Conservation (phyloP, 352 stramenopile genomes). For the Thraustochytrium striatum region DNA sequence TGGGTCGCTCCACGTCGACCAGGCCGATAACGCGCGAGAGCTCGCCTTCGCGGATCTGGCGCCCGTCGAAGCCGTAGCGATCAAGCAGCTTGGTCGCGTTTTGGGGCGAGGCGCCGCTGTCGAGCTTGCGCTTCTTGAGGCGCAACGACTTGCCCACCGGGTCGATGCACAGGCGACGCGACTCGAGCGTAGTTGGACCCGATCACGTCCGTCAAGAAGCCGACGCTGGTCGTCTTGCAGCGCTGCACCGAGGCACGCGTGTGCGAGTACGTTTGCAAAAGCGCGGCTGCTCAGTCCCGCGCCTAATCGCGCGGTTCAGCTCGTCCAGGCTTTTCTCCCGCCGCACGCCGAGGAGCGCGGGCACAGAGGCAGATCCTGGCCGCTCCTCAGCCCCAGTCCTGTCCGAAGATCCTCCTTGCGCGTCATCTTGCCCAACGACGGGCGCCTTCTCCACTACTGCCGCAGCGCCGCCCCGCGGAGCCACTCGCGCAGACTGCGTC, state of each 20-base stretch:
- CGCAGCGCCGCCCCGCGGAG: background rate
- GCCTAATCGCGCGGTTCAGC: background rate
- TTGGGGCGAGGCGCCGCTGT: too few relatives aligned
- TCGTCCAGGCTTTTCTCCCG: background rate
- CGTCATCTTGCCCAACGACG: background rate
- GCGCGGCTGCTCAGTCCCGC: background rate
- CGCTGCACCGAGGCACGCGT: background rate
- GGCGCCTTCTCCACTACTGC: background rate
- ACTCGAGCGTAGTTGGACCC: too few relatives aligned
- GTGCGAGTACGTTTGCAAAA: background rate
- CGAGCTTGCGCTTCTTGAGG: too few relatives aligned
- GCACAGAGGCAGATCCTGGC: background rate
- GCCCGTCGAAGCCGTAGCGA: too few relatives aligned
- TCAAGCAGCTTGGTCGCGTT: too few relatives aligned
- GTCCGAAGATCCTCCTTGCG: background rate
- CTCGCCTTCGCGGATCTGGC: too few relatives aligned
- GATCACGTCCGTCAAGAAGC: too few relatives aligned
- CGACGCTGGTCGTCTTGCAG: background rate
- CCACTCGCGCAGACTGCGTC: background rate
- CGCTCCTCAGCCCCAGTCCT: background rate
- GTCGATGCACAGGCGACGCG: too few relatives aligned
- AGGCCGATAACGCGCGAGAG: background rate
- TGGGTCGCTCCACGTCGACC: background rate
- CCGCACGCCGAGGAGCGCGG: background rate
- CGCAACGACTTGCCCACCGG: too few relatives aligned